Conservation (phyloP, 2,329 filamentous ascomycete species). For the Fusarium concolor region DNA sequence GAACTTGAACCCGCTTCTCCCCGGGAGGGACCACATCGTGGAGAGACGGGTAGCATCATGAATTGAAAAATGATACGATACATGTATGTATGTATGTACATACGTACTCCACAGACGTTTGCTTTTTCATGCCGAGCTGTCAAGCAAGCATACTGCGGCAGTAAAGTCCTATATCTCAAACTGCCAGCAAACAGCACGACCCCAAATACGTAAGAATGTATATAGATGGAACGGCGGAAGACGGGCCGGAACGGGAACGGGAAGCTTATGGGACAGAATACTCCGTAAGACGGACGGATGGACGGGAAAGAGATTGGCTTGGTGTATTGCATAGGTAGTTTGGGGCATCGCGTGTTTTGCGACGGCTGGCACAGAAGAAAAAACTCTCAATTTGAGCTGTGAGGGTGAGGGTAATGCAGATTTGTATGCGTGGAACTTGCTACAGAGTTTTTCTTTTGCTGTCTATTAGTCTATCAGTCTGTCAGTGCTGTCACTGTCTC, state of each 20-base stretch:
- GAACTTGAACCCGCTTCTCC: constrained; percentile 23
- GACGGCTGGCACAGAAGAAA: background rate
- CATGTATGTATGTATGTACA: too few species aligned
- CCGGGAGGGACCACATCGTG: constrained; percentile 2
- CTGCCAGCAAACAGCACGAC: background rate
- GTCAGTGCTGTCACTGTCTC: too few species aligned
- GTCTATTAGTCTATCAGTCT: too few species aligned
- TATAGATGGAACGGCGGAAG: constrained; percentile 22
- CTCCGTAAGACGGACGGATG: background rate
- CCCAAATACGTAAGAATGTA: too few species aligned
- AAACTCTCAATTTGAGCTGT: background rate
- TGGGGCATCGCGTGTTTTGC: background rate
- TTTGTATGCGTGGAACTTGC: constrained; percentile 7
- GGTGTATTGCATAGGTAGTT: too few species aligned
- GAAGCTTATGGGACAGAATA: constrained; percentile 1
- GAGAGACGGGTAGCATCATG: background rate
- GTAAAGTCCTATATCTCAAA: background rate
- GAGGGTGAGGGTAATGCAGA: background rate
- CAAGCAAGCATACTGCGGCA: background rate
- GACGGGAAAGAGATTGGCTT: too few species aligned
- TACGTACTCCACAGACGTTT: too few species aligned
- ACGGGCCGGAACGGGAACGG: constrained; percentile 30
- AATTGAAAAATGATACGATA: constrained; percentile 9
- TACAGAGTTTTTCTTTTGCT: background rate
- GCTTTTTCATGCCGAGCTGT: background rate